Percentiles rank a stretch among this genome's conserved stretches.
Evolutionary conservation across 306 rosid genomes (phyloP).

Genomic region (Acmispon strigosus): DNA sequence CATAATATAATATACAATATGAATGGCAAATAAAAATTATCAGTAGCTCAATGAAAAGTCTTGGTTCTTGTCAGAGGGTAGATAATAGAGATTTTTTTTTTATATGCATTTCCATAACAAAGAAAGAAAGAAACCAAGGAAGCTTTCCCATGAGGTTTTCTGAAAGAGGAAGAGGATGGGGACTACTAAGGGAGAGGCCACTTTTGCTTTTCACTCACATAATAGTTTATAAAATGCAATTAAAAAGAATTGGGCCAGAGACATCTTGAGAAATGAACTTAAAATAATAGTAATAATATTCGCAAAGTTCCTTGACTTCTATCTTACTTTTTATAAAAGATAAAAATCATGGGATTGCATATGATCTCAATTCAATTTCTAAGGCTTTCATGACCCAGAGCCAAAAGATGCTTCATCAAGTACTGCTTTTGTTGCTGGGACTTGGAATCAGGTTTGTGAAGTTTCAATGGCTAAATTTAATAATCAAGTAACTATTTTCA

Average conservation of each 20-base stretch:
- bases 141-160: neutral
- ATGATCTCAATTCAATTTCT: neutral
- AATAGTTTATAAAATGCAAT: neutral
- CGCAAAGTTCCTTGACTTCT: constrained; percentile 5
- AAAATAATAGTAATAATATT: neutral
- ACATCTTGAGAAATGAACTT: neutral
- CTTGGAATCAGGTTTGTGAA: neutral
- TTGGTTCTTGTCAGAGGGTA: neutral
- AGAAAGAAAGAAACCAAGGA: neutral
- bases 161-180: neutral
- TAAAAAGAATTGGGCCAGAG: neutral
- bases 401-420: neutral
- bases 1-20: neutral
- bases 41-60: neutral
- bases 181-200: neutral
- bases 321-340: neutral
- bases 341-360: neutral
- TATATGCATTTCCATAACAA: neutral
- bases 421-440: neutral
- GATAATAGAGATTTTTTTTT: neutral
- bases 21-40: neutral
- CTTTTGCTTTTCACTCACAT: constrained; percentile 20
- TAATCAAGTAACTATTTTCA: neutral
- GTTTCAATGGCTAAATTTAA: neutral
- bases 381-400: neutral